Percentiles rank a stretch among this genome's conserved stretches.
These are phyloP conservation scores for Bipolaris cookei DNA, from an alignment of 2,329 filamentous ascomycete genomes.

Conservation along the genomic window DNA sequence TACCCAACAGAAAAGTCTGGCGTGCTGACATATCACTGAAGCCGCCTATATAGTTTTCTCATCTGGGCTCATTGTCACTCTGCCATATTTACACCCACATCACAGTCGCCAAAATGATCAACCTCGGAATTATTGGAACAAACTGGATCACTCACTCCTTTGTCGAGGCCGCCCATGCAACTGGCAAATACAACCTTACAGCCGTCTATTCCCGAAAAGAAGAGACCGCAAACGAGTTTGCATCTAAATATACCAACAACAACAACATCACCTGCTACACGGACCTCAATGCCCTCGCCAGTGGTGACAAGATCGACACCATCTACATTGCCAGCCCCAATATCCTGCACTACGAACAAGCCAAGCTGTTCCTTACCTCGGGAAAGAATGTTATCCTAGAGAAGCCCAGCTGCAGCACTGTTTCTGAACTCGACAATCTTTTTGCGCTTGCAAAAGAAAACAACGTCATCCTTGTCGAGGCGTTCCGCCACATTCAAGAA, in stretches of 20 bases:
- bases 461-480: constrained; percentile 55
- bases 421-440: constrained; percentile 52
- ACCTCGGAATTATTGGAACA: constrained; percentile 56
- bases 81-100: not conserved
- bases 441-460: constrained; percentile 52
- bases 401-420: constrained; percentile 56
- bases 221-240: constrained; percentile 53
- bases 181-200: constrained; percentile 52
- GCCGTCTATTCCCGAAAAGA: constrained; percentile 56
- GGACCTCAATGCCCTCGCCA: constrained; percentile 48
- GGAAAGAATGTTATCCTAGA: constrained; percentile 59
- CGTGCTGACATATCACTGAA: constrained; percentile 5
- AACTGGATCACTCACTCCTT: constrained; percentile 59
- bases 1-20: constrained; percentile 7
- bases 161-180: constrained; percentile 53
- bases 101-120: constrained; percentile 41
- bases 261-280: constrained; percentile 48
- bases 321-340: constrained; percentile 60
- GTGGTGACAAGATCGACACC: constrained; percentile 48
- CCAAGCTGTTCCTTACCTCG: constrained; percentile 51
- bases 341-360: constrained; percentile 55
- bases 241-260: constrained; percentile 47
- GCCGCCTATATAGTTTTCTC: not conserved
- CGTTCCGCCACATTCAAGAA: constrained; percentile 59
- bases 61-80: not conserved